Evolutionary conservation across 768 basidiomycete genomes (phyloP).

Genomic region (Mrakia hoshinonis): DNA sequence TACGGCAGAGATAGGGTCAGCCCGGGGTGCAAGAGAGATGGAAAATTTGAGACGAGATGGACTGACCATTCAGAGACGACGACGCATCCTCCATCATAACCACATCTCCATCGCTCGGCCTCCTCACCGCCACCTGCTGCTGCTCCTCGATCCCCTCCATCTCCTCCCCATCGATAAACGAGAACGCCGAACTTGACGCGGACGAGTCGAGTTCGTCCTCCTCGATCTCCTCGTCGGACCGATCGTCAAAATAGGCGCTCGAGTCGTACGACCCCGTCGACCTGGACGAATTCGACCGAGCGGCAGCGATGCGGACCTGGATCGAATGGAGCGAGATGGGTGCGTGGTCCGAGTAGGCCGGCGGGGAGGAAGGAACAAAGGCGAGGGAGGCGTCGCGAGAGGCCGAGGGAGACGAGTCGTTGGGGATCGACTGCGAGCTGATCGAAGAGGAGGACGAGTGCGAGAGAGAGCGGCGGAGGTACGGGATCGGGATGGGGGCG

Average conservation of each 20-base stretch:
- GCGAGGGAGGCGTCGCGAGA: not conserved
- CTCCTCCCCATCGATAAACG: slow-evolving; percentile 11
- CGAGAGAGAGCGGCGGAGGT: not conserved
- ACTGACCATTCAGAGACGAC: too few relatives aligned
- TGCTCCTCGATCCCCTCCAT: not conserved
- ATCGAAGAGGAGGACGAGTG: not conserved
- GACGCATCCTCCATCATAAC: too few relatives aligned
- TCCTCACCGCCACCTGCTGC: not conserved
- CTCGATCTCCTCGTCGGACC: not conserved
- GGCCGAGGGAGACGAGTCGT: not conserved
- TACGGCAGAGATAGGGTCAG: too few relatives aligned
- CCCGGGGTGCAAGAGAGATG: too few relatives aligned
- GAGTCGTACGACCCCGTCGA: not conserved
- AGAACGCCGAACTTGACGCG: not conserved
- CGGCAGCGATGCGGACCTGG: not conserved
- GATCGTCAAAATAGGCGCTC: not conserved
- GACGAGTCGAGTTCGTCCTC: not conserved
- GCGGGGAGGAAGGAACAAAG: slow-evolving; percentile 5
- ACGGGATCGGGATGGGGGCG: not conserved
- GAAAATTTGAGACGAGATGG: too few relatives aligned
- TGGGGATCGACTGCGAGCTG: not conserved
- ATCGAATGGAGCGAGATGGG: slow-evolving; percentile 2
- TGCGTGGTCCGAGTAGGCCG: not conserved
- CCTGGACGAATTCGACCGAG: not conserved
- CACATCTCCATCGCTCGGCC: too few relatives aligned